These are phyloP conservation scores for Coemansia sp. DNA, from an alignment of 192 early-diverging fungal species.

Conservation along the genomic window DNA sequence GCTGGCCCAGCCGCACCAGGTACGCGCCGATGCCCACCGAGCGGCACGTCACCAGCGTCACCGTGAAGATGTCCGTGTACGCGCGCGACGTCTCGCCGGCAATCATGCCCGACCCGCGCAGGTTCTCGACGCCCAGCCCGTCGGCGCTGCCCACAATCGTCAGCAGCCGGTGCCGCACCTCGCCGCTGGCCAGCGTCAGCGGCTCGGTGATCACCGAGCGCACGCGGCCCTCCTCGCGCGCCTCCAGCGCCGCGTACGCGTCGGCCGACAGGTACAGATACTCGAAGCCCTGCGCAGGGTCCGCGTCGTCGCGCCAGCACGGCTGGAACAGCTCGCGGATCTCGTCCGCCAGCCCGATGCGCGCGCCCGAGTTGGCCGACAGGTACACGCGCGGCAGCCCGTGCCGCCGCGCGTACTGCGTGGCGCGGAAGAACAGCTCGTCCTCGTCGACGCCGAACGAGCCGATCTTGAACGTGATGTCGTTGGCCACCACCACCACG, in stretches of 20 bases:
- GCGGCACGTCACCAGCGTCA: constrained; percentile 94
- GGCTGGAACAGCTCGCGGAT: constrained; percentile 79
- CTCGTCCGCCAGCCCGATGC: constrained; percentile 96
- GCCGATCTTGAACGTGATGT: constrained; percentile 96
- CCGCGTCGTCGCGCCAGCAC: constrained; percentile 75
- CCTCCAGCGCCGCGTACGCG: constrained; percentile 64
- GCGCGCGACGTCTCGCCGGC: constrained; percentile 93
- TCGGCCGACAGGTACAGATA: constrained; percentile 85
- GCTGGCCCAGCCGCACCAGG: constrained; percentile 96
- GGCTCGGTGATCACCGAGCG: constrained; percentile 70
- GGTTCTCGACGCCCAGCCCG: constrained; percentile 95
- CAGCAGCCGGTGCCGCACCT: constrained; percentile 74
- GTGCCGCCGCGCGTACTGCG: constrained; percentile 76
- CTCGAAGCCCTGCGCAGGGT: constrained; percentile 85
- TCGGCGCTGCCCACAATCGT: constrained; percentile 83
- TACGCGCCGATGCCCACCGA: constrained; percentile 99
- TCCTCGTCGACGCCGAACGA: constrained; percentile 96
- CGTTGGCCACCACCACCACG: constrained; percentile 95
- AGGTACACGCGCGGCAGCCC: constrained; percentile 93
- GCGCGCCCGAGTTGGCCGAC: constrained; percentile 97
- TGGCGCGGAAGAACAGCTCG: constrained; percentile 85
- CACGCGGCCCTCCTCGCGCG: constrained; percentile 54
- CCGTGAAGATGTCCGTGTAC: constrained; percentile 97
- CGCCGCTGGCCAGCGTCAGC: constrained; percentile 60
- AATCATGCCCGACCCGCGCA: constrained; percentile 95